Evolutionary conservation across 2,329 filamentous ascomycete genomes (phyloP).

Genomic region (Drechslerella dactyloides): DNA sequence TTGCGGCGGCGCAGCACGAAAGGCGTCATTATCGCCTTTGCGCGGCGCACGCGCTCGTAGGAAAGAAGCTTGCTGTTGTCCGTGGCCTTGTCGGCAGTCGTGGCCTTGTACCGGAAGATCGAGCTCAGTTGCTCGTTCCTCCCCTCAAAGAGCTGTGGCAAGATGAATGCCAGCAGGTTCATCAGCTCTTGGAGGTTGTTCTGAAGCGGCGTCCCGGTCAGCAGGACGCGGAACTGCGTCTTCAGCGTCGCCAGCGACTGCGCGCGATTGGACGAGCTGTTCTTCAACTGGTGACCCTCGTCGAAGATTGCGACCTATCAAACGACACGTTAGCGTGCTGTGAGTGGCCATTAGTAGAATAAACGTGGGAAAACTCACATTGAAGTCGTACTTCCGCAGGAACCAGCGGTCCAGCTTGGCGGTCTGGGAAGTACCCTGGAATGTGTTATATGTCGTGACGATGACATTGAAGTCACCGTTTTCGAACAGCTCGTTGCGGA

Average conservation of each 20-base stretch:
- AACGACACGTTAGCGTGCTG: constrained; percentile 3
- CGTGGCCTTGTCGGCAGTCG: constrained; percentile 74
- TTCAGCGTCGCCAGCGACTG: constrained; percentile 77
- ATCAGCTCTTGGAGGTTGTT: constrained; percentile 94
- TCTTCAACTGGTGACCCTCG: constrained; percentile 93
- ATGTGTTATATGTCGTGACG: constrained; percentile 74
- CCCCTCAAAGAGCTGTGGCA: constrained; percentile 80
- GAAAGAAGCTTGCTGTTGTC: constrained; percentile 82
- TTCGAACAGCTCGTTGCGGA: constrained; percentile 71
- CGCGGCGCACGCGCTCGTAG: constrained; percentile 81
- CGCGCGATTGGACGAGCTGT: constrained; percentile 81
- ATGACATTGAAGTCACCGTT: constrained; percentile 73
- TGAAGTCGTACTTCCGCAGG: constrained; percentile 65
- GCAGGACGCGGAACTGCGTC: constrained; percentile 81
- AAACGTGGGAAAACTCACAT: constrained; percentile 57
- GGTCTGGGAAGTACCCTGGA: constrained; percentile 58
- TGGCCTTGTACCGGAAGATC: constrained; percentile 91
- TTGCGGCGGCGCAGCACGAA: constrained; percentile 96
- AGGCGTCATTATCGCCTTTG: constrained; percentile 88
- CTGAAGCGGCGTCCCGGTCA: constrained; percentile 89
- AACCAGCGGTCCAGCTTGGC: constrained; percentile 69
- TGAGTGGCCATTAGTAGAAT: not conserved
- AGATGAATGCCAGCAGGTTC: constrained; percentile 89
- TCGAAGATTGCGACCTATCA: constrained; percentile 78
- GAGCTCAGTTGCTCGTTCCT: constrained; percentile 79